Percentiles rank a stretch among this genome's conserved stretches.
phyloP scores from a whole-genome alignment of 2,329 filamentous ascomycete species.

The Thermoascus crustaceus region DNA sequence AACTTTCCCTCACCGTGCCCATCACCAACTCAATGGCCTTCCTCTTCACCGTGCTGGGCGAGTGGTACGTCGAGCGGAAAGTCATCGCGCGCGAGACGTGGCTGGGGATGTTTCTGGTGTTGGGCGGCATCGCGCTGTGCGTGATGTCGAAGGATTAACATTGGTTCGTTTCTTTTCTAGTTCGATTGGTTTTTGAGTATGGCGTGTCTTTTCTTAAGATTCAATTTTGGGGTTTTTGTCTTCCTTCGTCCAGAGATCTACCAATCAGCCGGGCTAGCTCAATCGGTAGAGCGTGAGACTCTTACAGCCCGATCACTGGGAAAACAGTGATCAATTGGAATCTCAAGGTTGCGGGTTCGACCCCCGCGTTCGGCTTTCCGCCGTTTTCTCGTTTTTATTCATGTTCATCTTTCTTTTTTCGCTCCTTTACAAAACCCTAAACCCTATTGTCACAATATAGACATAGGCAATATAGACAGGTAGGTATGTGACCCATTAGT shows the following conservation, averaged over 20 bases:
- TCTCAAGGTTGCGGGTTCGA: constrained; percentile 52
- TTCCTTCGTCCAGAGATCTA: no score
- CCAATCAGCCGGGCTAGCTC: constrained; percentile 51
- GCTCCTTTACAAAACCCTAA: no score
- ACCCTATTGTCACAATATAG: no score
- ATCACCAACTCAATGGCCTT: constrained; percentile 94
- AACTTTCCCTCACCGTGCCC: constrained; percentile 85
- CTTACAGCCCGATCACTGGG: constrained; percentile 33
- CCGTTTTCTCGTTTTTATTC: no score
- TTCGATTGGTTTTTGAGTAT: no score
- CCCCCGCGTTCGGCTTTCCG: constrained; percentile 31
- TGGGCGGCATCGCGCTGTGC: constrained; percentile 74
- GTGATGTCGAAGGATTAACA: constrained; percentile 52
- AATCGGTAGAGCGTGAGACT: constrained; percentile 67
- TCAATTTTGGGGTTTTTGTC: no score
- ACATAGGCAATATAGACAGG: no score
- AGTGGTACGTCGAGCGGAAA: constrained; percentile 92
- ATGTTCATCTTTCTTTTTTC: no score
- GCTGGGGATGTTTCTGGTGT: constrained; percentile 70
- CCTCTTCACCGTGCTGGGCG: constrained; percentile 87
- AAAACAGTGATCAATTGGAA: constrained; percentile 17
- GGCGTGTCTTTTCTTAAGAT: no score
- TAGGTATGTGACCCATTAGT: no score
- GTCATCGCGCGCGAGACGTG: constrained; percentile 80
- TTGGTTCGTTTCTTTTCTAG: no score